These are phyloP conservation scores for Periconia macrospinosa DNA, from an alignment of 2,329 filamentous ascomycete species.

Conservation along the genomic window DNA sequence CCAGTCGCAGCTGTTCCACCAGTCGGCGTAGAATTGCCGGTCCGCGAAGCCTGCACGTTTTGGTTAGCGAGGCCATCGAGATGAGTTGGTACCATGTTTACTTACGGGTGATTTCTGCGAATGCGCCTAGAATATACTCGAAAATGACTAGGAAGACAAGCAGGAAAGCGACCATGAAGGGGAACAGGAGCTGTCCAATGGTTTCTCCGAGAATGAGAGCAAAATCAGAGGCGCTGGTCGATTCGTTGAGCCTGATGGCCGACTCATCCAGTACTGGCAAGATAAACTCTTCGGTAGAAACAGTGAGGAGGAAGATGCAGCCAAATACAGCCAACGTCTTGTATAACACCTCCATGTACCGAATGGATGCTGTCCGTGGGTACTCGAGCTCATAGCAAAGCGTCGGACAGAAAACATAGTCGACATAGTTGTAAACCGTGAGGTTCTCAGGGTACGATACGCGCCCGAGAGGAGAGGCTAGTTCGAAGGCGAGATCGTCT, in stretches of 20 bases:
- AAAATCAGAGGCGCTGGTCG: conserved; percentile 62
- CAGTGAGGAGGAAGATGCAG: conserved; percentile 90
- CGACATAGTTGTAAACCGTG: conserved; percentile 76
- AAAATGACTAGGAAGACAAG: conserved; percentile 98
- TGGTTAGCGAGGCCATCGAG: conserved; percentile 5
- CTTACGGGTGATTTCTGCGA: conserved; percentile 81
- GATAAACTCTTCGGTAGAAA: conserved; percentile 94
- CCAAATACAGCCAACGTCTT: conserved; percentile 91
- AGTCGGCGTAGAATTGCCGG: conserved; percentile 84
- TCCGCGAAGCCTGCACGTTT: conserved; percentile 74
- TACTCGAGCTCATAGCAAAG: conserved; percentile 98
- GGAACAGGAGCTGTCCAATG: conserved; percentile 88
- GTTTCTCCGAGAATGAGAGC: conserved; percentile 83
- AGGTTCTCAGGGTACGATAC: conserved; percentile 90
- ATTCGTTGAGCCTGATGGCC: conserved; percentile 53
- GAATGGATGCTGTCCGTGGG: conserved; percentile 73
- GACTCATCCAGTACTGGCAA: conserved; percentile 83
- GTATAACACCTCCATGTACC: conserved; percentile 79
- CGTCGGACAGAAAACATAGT: conserved; percentile 90
- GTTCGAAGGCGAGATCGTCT: conserved; percentile 84
- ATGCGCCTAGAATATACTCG: conserved; percentile 92
- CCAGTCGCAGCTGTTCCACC: conserved; percentile 80
- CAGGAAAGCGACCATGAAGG: conserved; percentile 94
- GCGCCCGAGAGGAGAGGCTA: conserved; percentile 86
- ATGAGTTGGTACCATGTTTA: background rate